Base-by-base conservation (phyloP, 2,329 filamentous ascomycete genomes). In the Amphichorda felina region DNA sequence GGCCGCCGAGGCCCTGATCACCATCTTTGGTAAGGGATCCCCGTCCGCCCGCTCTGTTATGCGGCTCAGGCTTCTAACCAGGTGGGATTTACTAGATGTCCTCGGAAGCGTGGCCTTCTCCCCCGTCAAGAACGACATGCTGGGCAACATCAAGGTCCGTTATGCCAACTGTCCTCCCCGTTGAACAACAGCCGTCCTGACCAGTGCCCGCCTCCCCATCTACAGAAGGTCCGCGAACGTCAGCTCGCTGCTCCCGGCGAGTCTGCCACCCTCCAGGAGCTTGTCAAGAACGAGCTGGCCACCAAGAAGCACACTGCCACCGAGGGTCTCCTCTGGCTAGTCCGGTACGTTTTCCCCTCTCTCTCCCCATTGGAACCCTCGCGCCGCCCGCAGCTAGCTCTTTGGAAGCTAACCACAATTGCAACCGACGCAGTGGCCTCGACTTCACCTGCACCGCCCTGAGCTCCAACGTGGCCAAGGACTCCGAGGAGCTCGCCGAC, bases 371-470 rank as follows among this genome's bases (percentile, higher is more conserved):
- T n/a, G n/a, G n/a, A n/a, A n/a, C n/a, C 27, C 17, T 30, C n/a
- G 27, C 27, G 15, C 13, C 10, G 15, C 6, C 4, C 27, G 4
- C 17, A 15, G 27, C 3, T 4, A n/a, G 27, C 8, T 30, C 3
- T 30, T 8, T 4, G 5, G 8, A 8, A 9, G 24, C 24, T 13
- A 25, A 8, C 24, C 16, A 13, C 8, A 10, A 31, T 24, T 24
- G 21, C 21, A 6, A 14, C 11, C 14, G 14, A 3, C 16, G 26
- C 49, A 94, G 88, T 42, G 91, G 82, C 41, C 82, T 96, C 52
- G 86, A 95, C 54, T 98, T 98, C 67, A 96, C 89, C 45, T 77
- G 79, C 53, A 78, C 85, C 57, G 83, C 83, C 40, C 78, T 98
- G 43, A 75, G 76, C 53, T 70, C 79, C 56, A 94, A 94, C 65